These are phyloP conservation scores for Miscanthus sacchariflorus DNA, from an alignment of 202 grass and related monocot species.

Conservation along the genomic window DNA sequence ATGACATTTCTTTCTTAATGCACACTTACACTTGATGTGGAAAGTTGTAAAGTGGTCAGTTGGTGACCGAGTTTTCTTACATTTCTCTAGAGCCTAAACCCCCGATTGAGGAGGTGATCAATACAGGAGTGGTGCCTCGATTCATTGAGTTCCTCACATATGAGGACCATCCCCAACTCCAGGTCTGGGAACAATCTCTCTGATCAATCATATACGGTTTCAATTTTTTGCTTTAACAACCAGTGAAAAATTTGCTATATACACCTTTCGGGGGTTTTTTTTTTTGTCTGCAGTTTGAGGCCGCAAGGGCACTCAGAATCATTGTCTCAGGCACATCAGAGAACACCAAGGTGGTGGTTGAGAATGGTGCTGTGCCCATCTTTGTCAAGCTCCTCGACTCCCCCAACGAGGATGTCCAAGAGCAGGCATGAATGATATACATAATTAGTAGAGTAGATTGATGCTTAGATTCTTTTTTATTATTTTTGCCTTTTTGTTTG, in stretches of 20 bases:
- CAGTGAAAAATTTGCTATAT: too few species aligned
- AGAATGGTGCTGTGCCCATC: slow-evolving; percentile 12
- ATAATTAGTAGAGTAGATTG: too few species aligned
- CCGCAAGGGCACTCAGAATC: too few species aligned
- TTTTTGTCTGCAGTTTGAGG: too few species aligned
- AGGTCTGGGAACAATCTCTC: slow-evolving; percentile 49
- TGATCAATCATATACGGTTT: neutral
- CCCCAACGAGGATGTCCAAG: too few species aligned
- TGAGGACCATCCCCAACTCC: slow-evolving; percentile 91
- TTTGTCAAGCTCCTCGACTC: too few species aligned
- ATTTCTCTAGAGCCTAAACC: slow-evolving; percentile 72
- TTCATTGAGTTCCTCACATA: slow-evolving; percentile 87
- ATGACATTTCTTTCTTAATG: neutral
- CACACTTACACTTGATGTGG: neutral
- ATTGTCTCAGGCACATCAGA: too few species aligned
- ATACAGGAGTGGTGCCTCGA: slow-evolving; percentile 81
- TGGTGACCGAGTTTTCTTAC: slow-evolving; percentile 17
- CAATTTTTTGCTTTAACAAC: too few species aligned
- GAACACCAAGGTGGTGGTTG: too few species aligned
- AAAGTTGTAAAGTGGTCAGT: neutral
- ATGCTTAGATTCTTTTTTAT: neutral
- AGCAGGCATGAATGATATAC: too few species aligned
- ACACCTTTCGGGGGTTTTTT: too few species aligned
- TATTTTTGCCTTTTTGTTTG: neutral
- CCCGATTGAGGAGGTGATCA: slow-evolving; percentile 92